phyloP scores from a whole-genome alignment of 2,329 filamentous ascomycete genomes.

The Gnomoniopsis smithogilvyi region DNA sequence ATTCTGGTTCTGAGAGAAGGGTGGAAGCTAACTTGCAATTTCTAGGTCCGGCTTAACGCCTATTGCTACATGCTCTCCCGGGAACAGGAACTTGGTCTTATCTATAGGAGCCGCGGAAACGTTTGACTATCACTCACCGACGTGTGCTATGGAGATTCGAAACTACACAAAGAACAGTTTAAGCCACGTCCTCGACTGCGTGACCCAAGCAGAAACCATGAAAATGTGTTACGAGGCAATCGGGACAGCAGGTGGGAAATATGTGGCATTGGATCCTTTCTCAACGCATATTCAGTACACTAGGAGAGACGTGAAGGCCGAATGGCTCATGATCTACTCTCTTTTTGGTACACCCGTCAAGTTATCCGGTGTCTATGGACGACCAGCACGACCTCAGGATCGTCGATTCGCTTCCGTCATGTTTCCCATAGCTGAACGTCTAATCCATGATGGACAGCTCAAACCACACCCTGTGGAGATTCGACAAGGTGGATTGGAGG shows the following conservation, averaged over 20 bases:
- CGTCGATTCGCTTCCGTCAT: not conserved
- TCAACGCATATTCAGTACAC: not conserved
- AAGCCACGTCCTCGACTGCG: constrained; percentile 44
- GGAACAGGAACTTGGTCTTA: constrained; percentile 44
- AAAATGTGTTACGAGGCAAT: constrained; percentile 5
- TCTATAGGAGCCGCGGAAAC: constrained; percentile 43
- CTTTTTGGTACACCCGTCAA: not conserved
- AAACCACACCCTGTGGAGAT: not conserved
- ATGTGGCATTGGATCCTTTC: not conserved
- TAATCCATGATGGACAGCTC: not conserved
- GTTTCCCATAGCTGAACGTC: not conserved
- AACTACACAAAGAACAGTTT: constrained; percentile 41
- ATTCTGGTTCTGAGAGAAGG: no score
- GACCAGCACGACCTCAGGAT: not conserved
- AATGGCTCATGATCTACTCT: not conserved
- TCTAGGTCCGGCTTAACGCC: not conserved
- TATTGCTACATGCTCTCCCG: constrained; percentile 30
- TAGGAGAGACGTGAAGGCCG: not conserved
- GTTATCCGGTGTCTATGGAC: constrained; percentile 1
- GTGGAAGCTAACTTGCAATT: no score
- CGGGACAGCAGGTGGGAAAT: not conserved
- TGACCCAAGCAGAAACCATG: constrained; percentile 22
- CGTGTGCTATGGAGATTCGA: constrained; percentile 43
- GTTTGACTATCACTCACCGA: constrained; percentile 48
- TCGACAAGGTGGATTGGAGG: not conserved